Evolutionary conservation across 257 asterid genomes (phyloP).

Genomic region (Nicotiana paniculata): DNA sequence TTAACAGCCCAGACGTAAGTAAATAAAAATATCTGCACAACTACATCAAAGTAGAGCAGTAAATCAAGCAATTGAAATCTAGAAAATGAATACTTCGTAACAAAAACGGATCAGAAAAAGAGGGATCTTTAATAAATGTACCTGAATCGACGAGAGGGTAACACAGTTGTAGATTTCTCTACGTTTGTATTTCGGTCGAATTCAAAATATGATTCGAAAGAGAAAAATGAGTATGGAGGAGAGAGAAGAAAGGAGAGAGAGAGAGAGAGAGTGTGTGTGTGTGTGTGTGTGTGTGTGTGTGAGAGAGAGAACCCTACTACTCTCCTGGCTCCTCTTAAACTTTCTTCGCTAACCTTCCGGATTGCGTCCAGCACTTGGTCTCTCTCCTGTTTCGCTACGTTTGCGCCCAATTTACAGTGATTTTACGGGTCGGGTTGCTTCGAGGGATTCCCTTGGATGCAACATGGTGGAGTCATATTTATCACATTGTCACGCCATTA

Average conservation of each 20-base stretch:
- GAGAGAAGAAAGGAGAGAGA: neutral
- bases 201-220: neutral
- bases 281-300: neutral
- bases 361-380: conserved; percentile 3
- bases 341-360: neutral
- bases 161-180: neutral
- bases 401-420: neutral
- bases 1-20: no score
- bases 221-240: neutral
- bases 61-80: neutral
- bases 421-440: conserved; percentile 1
- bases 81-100: neutral
- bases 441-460: neutral
- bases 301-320: neutral
- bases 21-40: neutral
- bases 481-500: neutral
- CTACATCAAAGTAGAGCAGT: neutral
- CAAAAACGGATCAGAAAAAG: neutral
- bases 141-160: neutral
- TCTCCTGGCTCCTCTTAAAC: neutral
- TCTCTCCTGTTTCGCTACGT: neutral
- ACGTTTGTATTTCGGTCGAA: neutral
- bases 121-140: neutral
- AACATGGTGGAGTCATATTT: neutral
- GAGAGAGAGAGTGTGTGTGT: neutral